Evolutionary conservation across 2,329 filamentous ascomycete genomes (phyloP).

Genomic region (Fusarium pseudoanthophilum): DNA sequence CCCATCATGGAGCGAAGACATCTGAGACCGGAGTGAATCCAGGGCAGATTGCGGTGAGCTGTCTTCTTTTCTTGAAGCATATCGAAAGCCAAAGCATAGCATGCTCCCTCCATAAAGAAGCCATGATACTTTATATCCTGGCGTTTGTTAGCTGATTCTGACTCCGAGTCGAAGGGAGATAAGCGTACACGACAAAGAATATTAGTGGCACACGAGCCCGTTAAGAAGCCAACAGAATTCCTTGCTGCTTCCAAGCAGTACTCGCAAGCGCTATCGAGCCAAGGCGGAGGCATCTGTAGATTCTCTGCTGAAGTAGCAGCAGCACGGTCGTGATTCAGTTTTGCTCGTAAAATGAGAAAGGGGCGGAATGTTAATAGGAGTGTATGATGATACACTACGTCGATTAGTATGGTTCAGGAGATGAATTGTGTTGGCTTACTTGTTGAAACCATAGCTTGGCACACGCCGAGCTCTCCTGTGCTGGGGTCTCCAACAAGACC

Average conservation of each 20-base stretch:
- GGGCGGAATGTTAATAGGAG: slow-evolving; percentile 56
- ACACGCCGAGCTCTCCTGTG: slow-evolving; percentile 52
- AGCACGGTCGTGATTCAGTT: slow-evolving; percentile 50
- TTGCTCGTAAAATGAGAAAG: slow-evolving; percentile 56
- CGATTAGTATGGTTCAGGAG: neutral
- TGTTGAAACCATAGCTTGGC: slow-evolving; percentile 53
- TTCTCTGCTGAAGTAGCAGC: slow-evolving; percentile 14
- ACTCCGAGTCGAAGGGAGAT: no score
- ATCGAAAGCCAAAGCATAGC: slow-evolving; percentile 55
- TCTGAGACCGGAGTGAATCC: slow-evolving; percentile 53
- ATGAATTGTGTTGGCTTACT: slow-evolving; percentile 44
- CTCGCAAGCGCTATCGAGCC: slow-evolving; percentile 57
- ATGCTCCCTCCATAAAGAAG: slow-evolving; percentile 56
- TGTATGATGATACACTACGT: slow-evolving; percentile 56
- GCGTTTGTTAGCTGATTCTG: neutral
- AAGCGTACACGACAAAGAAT: slow-evolving; percentile 52
- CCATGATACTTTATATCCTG: slow-evolving; percentile 58
- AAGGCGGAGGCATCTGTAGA: slow-evolving; percentile 43
- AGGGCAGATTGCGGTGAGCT: slow-evolving; percentile 53
- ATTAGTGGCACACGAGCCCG: slow-evolving; percentile 53
- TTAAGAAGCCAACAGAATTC: slow-evolving; percentile 54
- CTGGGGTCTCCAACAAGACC: slow-evolving; percentile 50
- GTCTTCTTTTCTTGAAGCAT: slow-evolving; percentile 53
- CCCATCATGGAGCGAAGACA: slow-evolving; percentile 50
- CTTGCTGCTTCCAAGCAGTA: slow-evolving; percentile 54